Percentiles rank a stretch among this genome's conserved stretches.
phyloP scores from a whole-genome alignment of 352 stramenopile genomes.

The Sclerospora graminicola region DNA sequence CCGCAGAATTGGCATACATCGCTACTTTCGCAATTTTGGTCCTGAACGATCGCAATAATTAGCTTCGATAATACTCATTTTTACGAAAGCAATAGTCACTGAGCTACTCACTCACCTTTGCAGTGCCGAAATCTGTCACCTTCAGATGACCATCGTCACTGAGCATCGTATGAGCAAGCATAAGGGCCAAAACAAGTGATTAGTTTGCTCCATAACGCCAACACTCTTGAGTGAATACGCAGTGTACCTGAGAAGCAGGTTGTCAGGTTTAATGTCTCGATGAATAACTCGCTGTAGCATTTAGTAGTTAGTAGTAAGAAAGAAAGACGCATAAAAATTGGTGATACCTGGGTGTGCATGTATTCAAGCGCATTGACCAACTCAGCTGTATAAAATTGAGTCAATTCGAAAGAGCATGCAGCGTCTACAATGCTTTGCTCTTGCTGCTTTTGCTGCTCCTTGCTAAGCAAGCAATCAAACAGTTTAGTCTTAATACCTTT shows the following conservation, averaged over 20 bases:
- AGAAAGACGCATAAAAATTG: not conserved
- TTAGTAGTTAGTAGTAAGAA: no score
- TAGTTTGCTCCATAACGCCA: not conserved
- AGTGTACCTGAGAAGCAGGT: slow-evolving; percentile 68
- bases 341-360: slow-evolving; percentile 83
- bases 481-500: not conserved
- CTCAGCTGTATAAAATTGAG: slow-evolving; percentile 90
- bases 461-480: slow-evolving; percentile 12
- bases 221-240: not conserved
- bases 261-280: slow-evolving; percentile 92
- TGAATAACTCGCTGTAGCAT: slow-evolving; percentile 88
- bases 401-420: slow-evolving; percentile 65
- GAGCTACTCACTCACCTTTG: slow-evolving; percentile 33
- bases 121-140: slow-evolving; percentile 85
- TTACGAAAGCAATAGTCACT: not conserved
- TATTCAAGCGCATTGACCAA: slow-evolving; percentile 90
- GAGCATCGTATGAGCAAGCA: not conserved
- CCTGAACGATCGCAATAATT: slow-evolving; percentile 21
- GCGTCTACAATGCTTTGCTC: slow-evolving; percentile 42
- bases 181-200: not conserved
- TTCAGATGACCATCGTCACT: slow-evolving; percentile 80
- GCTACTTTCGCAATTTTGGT: slow-evolving; percentile 55
- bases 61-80: no score
- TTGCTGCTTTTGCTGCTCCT: slow-evolving; percentile 44
- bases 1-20: slow-evolving; percentile 74